Base-by-base conservation (phyloP, 169 alveolate genomes). In the Pseudocohnilembus persalinus region DNA sequence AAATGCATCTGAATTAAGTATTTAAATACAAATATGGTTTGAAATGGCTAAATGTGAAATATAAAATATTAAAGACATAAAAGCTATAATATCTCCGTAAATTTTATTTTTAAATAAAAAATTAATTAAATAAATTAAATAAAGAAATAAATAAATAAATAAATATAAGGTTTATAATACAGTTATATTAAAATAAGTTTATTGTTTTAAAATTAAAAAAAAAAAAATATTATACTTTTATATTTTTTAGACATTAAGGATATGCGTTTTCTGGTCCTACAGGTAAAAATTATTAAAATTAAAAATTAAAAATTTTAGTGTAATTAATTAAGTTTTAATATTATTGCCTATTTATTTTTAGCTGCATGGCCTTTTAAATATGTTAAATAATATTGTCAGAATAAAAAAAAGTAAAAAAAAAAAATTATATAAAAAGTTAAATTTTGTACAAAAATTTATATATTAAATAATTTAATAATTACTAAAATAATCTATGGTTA, bases 181-280 rank as follows among this genome's bases (percentile, higher is more conserved):
- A n/a, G n/a, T n/a, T n/a, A n/a, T n/a, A n/a, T n/a, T n/a, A n/a
- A n/a, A n/a, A n/a, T n/a, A n/a, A n/a, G n/a, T n/a, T n/a, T n/a
- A n/a, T n/a, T n/a, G n/a, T n/a, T n/a, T n/a, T n/a, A n/a, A n/a
- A n/a, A n/a, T n/a, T n/a, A n/a, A n/a, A n/a, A n/a, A n/a, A n/a
- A n/a, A n/a, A n/a, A n/a, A n/a, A n/a, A n/a, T n/a, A n/a, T n/a
- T n/a, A n/a, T n/a, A n/a, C n/a, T n/a, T n/a, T n/a, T n/a, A n/a
- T n/a, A n/a, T n/a, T n/a, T 68, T 15, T 81, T n/a, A 85, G 89
- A 24, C 94, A 90, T 82, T 91, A 91, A 34, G 94, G 94, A n/a
- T 83, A 74, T 77, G 77, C 88, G 35, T 90, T 83, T 73, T 83
- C 90, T 24, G 94, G 94, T 0, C 88, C 88, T 32, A 85, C 91